Evolutionary conservation across 768 basidiomycete genomes (phyloP).

Genomic region (Termitomyces sp.): DNA sequence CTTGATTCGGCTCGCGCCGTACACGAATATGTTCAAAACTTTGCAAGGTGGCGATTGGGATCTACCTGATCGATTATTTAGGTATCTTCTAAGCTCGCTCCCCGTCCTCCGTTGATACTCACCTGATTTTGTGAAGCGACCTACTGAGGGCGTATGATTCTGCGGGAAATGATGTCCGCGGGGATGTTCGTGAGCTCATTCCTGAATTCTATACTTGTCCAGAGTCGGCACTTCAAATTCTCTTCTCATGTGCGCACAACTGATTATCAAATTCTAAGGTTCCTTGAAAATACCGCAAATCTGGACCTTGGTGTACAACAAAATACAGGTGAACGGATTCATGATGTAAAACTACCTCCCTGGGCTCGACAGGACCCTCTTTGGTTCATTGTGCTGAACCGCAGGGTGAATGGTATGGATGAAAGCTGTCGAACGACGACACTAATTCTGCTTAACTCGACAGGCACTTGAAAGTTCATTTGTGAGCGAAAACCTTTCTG

Average conservation of each 20-base stretch:
- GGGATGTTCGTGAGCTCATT: conserved; percentile 91
- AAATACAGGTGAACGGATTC: conserved; percentile 72
- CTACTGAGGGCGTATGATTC: conserved; percentile 80
- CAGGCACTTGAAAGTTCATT: conserved; percentile 86
- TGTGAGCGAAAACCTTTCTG: conserved; percentile 79
- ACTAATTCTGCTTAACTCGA: not conserved
- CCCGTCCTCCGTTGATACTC: not conserved
- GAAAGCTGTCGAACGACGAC: not conserved
- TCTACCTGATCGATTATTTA: conserved; percentile 83
- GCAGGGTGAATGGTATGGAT: conserved; percentile 44
- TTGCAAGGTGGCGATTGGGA: conserved; percentile 95
- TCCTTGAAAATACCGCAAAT: conserved; percentile 76
- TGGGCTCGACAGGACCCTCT: conserved; percentile 88
- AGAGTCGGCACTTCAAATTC: conserved; percentile 46
- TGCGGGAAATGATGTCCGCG: conserved; percentile 80
- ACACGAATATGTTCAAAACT: conserved; percentile 94
- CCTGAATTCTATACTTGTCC: conserved; percentile 87
- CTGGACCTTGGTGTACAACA: conserved; percentile 79
- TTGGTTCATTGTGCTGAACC: conserved; percentile 76
- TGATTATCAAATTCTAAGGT: conserved; percentile 42
- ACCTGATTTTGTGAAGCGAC: conserved; percentile 42
- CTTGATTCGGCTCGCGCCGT: conserved; percentile 85
- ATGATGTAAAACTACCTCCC: conserved; percentile 84
- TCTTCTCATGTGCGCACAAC: not conserved
- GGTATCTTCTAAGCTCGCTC: conserved; percentile 34